Percentiles rank a stretch among this genome's conserved stretches.
Conservation (phyloP, 306 rosid species). For the Cicer yamashitae region DNA sequence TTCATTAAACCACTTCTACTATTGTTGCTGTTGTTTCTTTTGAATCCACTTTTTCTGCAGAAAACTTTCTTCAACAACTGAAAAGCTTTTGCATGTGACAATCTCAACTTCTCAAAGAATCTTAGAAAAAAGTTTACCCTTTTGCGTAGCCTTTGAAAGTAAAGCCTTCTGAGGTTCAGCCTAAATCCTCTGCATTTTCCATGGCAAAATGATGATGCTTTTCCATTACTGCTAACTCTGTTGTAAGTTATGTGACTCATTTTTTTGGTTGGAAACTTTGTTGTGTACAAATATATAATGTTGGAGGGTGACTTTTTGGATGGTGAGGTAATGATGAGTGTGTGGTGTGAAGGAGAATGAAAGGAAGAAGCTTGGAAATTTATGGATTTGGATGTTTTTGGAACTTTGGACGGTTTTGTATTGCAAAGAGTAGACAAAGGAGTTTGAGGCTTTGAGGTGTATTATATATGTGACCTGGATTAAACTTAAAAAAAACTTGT, state of each 20-base stretch:
- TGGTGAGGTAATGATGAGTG: conserved; percentile 46
- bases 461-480: conserved; percentile 40
- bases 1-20: conserved; percentile 44
- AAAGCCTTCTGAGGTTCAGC: conserved; percentile 57
- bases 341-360: conserved; percentile 43
- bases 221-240: conserved; percentile 50
- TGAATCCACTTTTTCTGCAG: conserved; percentile 43
- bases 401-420: conserved; percentile 49
- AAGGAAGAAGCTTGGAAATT: conserved; percentile 54
- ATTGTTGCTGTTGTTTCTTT: conserved; percentile 46
- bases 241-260: conserved; percentile 54
- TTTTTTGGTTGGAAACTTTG: conserved; percentile 14
- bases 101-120: conserved; percentile 50
- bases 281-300: conserved; percentile 48
- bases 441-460: conserved; percentile 30
- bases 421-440: conserved; percentile 37
- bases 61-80: conserved; percentile 48
- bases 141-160: conserved; percentile 49
- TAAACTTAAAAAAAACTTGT: conserved; percentile 25
- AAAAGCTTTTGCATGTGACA: conserved; percentile 53
- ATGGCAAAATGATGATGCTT: conserved; percentile 43
- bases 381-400: conserved; percentile 48
- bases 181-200: conserved; percentile 63
- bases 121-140: conserved; percentile 55
- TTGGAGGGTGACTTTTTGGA: conserved; percentile 58